Conservation (phyloP, 352 stramenopile species). For the Pythium grandisporangium region DNA sequence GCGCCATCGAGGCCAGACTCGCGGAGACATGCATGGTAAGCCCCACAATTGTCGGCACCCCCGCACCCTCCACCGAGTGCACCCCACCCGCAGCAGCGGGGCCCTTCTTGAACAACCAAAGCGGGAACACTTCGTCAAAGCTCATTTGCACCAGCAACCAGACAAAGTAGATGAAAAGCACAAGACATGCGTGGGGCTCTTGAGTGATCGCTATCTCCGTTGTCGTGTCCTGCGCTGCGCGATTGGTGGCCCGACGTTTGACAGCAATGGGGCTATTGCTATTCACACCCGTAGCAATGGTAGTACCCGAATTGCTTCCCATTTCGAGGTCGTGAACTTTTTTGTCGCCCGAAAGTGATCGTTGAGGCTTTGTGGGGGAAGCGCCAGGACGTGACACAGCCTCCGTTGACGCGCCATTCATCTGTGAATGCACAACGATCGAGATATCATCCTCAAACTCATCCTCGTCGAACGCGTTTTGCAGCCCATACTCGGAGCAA, state of each 20-base stretch:
- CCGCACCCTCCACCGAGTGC: slow-evolving; percentile 10
- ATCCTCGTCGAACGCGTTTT: slow-evolving; percentile 45
- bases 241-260: no score
- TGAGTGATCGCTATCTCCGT: slow-evolving; percentile 51
- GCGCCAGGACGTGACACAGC: slow-evolving; percentile 9
- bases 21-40: slow-evolving; percentile 50
- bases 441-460: slow-evolving; percentile 60
- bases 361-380: slow-evolving; percentile 3
- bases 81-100: slow-evolving; percentile 27
- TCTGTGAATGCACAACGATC: slow-evolving; percentile 64
- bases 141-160: slow-evolving; percentile 64
- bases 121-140: slow-evolving; percentile 71
- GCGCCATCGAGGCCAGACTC: slow-evolving; percentile 37
- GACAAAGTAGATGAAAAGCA: slow-evolving; percentile 61
- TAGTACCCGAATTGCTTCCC: slow-evolving; percentile 2
- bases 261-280: no score
- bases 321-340: slow-evolving; percentile 18
- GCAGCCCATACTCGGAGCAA: slow-evolving; percentile 68
- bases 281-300: not conserved
- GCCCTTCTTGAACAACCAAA: slow-evolving; percentile 77
- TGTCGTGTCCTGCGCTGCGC: slow-evolving; percentile 8
- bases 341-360: slow-evolving; percentile 5
- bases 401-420: slow-evolving; percentile 25
- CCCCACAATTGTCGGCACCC: slow-evolving; percentile 26
- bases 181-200: slow-evolving; percentile 55